Evolutionary conservation across 257 asterid species (phyloP).

Genomic region (Solanum medicagineum): DNA sequence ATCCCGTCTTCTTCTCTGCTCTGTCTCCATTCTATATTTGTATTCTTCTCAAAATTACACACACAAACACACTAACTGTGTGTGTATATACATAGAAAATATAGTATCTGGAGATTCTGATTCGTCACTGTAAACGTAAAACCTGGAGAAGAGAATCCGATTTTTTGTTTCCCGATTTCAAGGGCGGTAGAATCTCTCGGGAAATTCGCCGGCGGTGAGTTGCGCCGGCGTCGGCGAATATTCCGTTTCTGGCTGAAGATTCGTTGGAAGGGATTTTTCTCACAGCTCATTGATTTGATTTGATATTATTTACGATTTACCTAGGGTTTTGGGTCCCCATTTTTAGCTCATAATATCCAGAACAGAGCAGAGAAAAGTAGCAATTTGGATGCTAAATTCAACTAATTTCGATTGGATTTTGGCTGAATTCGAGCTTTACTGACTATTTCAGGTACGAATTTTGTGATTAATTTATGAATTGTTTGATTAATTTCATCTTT

Average conservation of each 20-base stretch:
- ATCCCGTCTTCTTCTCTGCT: slow-evolving; percentile 26
- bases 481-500: background rate
- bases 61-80: background rate
- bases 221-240: background rate
- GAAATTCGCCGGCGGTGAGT: background rate
- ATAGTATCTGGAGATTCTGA: background rate
- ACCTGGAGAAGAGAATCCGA: slow-evolving; percentile 18
- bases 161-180: background rate
- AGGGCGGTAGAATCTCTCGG: background rate
- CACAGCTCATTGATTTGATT: background rate
- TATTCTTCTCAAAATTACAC: slow-evolving; percentile 9
- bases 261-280: background rate
- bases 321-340: background rate
- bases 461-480: background rate
- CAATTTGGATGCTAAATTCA: background rate
- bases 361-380: background rate
- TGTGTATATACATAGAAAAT: background rate
- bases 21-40: slow-evolving; percentile 29
- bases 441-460: background rate
- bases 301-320: background rate
- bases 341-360: background rate
- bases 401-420: background rate
- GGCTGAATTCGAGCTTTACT: background rate
- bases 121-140: slow-evolving; percentile 8
- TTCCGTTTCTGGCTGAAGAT: background rate